Evolutionary conservation across 805 yeast species (phyloP).

Genomic region (Cyberlindnera xishuangbannaensis): DNA sequence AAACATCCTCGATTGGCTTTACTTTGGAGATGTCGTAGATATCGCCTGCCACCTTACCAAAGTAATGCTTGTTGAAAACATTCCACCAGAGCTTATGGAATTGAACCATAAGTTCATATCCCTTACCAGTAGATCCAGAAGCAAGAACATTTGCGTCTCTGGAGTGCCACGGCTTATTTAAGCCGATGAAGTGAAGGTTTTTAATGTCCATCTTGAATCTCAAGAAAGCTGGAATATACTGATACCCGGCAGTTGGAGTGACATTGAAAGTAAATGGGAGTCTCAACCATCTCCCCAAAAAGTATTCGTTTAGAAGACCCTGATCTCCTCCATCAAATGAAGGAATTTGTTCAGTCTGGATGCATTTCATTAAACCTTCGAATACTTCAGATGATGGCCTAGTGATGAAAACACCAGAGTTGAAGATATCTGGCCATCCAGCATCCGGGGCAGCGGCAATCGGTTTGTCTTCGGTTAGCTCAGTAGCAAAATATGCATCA

Average conservation of each 20-base stretch:
- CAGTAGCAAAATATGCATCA: conserved; percentile 18
- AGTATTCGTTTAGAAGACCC: conserved; percentile 71
- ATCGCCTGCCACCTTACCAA: conserved; percentile 15
- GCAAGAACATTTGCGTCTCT: conserved; percentile 11
- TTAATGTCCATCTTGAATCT: conserved; percentile 41
- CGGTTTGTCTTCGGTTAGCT: conserved; percentile 18
- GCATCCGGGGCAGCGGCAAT: conserved; percentile 54
- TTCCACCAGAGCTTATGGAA: conserved; percentile 20
- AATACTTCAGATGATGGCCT: conserved; percentile 42
- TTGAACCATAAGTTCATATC: conserved; percentile 5
- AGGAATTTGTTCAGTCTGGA: conserved; percentile 22
- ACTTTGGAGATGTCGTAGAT: conserved; percentile 7
- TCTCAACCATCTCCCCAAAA: conserved; percentile 52
- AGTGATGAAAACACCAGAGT: conserved; percentile 61
- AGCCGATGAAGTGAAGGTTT: conserved; percentile 63
- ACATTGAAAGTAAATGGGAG: conserved; percentile 81
- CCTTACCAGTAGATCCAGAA: conserved; percentile 9
- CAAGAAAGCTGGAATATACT: conserved; percentile 64
- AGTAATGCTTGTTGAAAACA: conserved; percentile 14
- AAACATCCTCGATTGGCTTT: conserved; percentile 7
- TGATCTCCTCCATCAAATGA: conserved; percentile 86
- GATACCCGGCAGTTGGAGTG: conserved; percentile 61
- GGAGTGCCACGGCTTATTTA: conserved; percentile 47
- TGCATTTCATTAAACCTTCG: conserved; percentile 30
- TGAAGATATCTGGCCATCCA: conserved; percentile 83